Base-by-base conservation (phyloP, 2,329 filamentous ascomycete genomes). In the Colletotrichum acutatum region DNA sequence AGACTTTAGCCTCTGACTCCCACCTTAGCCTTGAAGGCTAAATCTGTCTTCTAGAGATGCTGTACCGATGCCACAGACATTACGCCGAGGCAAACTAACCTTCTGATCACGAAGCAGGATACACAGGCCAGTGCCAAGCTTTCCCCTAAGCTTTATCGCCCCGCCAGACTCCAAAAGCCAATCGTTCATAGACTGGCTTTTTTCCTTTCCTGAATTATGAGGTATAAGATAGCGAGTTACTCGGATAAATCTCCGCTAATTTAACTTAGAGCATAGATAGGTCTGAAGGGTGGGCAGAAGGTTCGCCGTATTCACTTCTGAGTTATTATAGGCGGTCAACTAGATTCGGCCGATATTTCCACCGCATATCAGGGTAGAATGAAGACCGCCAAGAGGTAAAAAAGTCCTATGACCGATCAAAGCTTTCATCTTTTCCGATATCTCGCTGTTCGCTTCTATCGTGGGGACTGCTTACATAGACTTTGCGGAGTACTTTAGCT, bases 41-140 rank as follows among this genome's bases (percentile, higher is more conserved):
- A 1, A 16, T 19, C 19, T 3, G 14, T 7, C 7, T 42, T 7
- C 16, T 2, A 19, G 7, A 49, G 1, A 22, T 22, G 0, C 9
- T 22, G 19, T n/a, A 2, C 8, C 1, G 4, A 22, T 22, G 42
- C 19, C 42, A 49, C 6, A 49, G 19, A 49, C 42, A 9, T 22
- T 49, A 11, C 8, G 42, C 16, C 19, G 19, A 49, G 42, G 42
- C 16, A 22, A 22, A 9, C 19, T n/a, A 49, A n/a, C 5, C 42
- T n/a, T 9, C 19, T 49, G 8, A 22, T 5, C 19, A 49, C 42
- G 42, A 49, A 49, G 19, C 19, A 22, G 42, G 42, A 49, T 49
- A n/a, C 19, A 49, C 42, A 49, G 42, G 8, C 42, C 19, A 49
- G 19, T n/a, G 42, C 42, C 19, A 49, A 49, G 42, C 42, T 49